phyloP scores from a whole-genome alignment of 768 basidiomycete genomes.

The Tulasnella sp. region DNA sequence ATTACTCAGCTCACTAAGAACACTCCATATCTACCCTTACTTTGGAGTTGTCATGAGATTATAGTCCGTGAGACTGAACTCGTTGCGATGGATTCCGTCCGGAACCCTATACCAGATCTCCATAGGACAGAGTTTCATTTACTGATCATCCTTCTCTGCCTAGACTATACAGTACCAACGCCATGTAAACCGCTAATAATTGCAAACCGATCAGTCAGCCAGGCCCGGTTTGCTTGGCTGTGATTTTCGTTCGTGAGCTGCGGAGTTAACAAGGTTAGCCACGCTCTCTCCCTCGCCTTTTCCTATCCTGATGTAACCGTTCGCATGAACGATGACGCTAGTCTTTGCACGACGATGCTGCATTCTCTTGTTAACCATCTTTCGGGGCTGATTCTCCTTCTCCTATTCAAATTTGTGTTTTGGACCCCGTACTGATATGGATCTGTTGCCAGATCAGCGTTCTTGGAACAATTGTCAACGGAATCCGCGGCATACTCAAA shows the following conservation, averaged over 20 bases:
- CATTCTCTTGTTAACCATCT: conserved; percentile 29
- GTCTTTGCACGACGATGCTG: conserved; percentile 25
- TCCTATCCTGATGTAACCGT: conserved; percentile 2
- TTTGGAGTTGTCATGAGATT: conserved; percentile 15
- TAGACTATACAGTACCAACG: neutral
- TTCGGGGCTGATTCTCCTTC: conserved; percentile 28
- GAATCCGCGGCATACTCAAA: neutral
- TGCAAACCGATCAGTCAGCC: neutral
- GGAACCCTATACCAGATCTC: neutral
- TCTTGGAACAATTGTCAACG: neutral
- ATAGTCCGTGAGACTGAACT: conserved; percentile 20
- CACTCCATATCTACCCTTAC: conserved; percentile 13
- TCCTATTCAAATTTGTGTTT: neutral
- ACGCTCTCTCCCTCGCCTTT: neutral
- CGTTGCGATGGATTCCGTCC: conserved; percentile 11
- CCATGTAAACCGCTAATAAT: neutral
- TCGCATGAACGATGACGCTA: conserved; percentile 7
- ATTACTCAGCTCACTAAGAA: conserved; percentile 33
- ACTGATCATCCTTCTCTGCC: neutral
- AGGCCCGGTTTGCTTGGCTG: neutral
- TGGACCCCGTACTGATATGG: too few relatives aligned
- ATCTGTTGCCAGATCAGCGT: neutral
- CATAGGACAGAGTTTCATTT: neutral
- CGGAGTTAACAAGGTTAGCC: neutral
- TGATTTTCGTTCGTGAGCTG: neutral